Base-by-base conservation (phyloP, 441 rosid species). In the Kokia cookei region DNA sequence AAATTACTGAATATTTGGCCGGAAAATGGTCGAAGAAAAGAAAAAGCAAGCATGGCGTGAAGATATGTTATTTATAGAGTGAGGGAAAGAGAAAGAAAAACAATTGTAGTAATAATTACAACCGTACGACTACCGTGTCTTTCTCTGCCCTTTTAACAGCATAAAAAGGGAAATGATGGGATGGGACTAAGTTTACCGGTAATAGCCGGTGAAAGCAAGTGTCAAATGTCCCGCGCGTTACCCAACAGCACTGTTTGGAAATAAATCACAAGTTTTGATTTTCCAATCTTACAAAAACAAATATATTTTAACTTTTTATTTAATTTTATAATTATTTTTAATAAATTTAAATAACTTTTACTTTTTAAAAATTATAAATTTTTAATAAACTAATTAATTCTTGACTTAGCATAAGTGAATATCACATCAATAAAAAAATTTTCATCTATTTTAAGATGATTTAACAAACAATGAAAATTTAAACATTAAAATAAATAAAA, bases 51-150 rank as follows among this genome's bases (percentile, higher is more conserved):
- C 4, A 11, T 0, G 17, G 0, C 0, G 4, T 55, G n/a, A 26
- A 74, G 75, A 69, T 75, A 64, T 47, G 76, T 7, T 80, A 86
- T 81, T 84, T 89, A 89, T 89, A 87, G 73, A 51, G 19, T 11
- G 54, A 3, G 59, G 60, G 7, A 75, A 24, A 11, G 32, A 59
- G 15, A 54, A 43, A 63, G 75, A 29, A 77, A 65, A 75, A 61
- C 42, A 43, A 42, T 43, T 50, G 59, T n/a, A 40, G 22, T 37
- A 51, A 65, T 14, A 45, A 35, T 45, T 45, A 61, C 77, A 72
- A 53, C 65, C 60, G 35, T 67, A 73, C 65, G 55, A 76, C 55
- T 65, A 59, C 55, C 64, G 29, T 42, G 22, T 76, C 71, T 19
- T 19, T 8, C 14, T 37, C 15, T 24, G 10, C 40, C 17, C 37